A percentile compares a stretch with the other conserved stretches of the same genome.
Evolutionary conservation across 2,329 filamentous ascomycete species (phyloP).

Genomic region (Sordariomycetes sp.): DNA sequence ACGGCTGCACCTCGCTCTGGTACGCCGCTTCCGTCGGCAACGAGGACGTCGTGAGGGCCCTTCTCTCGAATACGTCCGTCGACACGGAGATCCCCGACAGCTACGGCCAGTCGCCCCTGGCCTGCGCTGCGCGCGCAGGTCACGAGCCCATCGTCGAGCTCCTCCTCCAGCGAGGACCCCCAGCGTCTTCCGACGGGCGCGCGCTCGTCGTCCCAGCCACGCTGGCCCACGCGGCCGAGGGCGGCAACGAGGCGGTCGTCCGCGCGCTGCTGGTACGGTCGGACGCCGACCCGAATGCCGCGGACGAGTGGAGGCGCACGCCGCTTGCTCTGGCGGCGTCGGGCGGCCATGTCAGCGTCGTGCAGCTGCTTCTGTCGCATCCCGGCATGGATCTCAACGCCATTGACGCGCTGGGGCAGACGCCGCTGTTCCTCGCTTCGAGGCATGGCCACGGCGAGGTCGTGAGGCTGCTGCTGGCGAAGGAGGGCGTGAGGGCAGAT

Average conservation of each 20-base stretch:
- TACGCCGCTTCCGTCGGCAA: constrained; percentile 10
- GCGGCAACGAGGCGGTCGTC: constrained; percentile 1
- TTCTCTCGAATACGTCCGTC: constrained; percentile 6
- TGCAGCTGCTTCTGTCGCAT: constrained; percentile 8
- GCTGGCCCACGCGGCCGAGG: not conserved
- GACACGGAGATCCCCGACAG: constrained; percentile 5
- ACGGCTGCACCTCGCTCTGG: constrained; percentile 9
- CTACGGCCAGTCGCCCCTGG: constrained; percentile 7
- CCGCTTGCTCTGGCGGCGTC: constrained; percentile 12
- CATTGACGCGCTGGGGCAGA: constrained; percentile 4
- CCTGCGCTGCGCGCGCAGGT: constrained; percentile 4
- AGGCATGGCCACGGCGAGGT: not conserved
- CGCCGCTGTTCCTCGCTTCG: constrained; percentile 5
- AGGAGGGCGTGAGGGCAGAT: not conserved
- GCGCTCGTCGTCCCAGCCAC: not conserved
- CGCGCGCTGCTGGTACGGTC: not conserved
- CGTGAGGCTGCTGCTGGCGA: not conserved
- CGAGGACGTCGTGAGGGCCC: constrained; percentile 7
- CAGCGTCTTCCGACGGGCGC: not conserved
- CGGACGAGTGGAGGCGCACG: constrained; percentile 1
- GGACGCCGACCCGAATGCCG: not conserved
- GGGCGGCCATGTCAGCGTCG: constrained; percentile 10
- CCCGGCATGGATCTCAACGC: not conserved
- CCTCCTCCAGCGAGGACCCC: constrained; percentile 1
- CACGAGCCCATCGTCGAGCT: constrained; percentile 7